Conservation (phyloP, 1,139 yeast species). For the Zygoascus hellenicus region DNA sequence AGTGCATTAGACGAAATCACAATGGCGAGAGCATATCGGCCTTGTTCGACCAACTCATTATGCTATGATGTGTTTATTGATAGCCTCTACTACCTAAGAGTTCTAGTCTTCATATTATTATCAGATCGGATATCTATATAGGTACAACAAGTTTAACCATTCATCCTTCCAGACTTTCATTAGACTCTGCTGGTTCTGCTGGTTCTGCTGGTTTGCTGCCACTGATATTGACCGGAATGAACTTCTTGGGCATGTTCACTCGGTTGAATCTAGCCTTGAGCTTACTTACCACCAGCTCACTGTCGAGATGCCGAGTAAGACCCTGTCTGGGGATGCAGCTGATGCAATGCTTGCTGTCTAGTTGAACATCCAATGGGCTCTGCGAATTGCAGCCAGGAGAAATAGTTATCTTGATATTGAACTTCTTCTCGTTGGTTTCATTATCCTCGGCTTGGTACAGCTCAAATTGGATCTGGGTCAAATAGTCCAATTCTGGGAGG, state of each 20-base stretch:
- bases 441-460: constrained; percentile 66
- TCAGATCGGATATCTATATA: constrained; percentile 1
- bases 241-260: constrained; percentile 74
- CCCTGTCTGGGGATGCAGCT: constrained; percentile 90
- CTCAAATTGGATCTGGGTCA: constrained; percentile 93
- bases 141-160: neutral
- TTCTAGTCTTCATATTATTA: neutral
- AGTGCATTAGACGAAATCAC: constrained; percentile 97
- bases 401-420: constrained; percentile 78
- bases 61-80: constrained; percentile 23
- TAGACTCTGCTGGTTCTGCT: neutral
- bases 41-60: constrained; percentile 77
- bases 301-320: constrained; percentile 87
- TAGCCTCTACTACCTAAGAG: neutral
- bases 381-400: constrained; percentile 99
- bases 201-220: neutral
- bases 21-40: constrained; percentile 95
- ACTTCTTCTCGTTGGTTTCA: constrained; percentile 64
- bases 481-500: constrained; percentile 89
- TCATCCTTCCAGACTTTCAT: too few relatives aligned
- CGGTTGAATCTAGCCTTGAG: constrained; percentile 77
- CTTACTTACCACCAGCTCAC: constrained; percentile 81
- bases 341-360: constrained; percentile 94
- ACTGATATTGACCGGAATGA: constrained; percentile 34
- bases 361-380: constrained; percentile 92